Conservation (phyloP, 345 rosid genomes). For the Populus nigra region DNA sequence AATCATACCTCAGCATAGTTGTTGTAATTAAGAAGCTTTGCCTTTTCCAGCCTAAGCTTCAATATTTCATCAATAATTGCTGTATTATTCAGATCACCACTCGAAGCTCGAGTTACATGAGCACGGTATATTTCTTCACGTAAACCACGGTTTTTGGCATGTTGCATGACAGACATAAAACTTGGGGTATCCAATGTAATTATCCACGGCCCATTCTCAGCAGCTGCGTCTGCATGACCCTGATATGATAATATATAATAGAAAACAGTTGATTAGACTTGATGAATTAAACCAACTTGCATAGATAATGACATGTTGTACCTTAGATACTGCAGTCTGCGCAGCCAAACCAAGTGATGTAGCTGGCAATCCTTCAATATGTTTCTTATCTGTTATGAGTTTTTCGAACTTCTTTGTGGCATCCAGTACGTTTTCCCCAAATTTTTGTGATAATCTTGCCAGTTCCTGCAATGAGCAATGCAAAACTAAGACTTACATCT, state of each 20-base stretch:
- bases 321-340: conserved; percentile 86
- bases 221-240: conserved; percentile 82
- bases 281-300: not conserved
- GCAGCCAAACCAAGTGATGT: conserved; percentile 89
- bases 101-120: conserved; percentile 63
- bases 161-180: conserved; percentile 78
- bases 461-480: conserved; percentile 53
- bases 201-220: conserved; percentile 85
- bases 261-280: not conserved
- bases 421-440: conserved; percentile 82
- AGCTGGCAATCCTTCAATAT: conserved; percentile 87
- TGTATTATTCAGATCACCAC: conserved; percentile 78
- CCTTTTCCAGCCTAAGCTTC: conserved; percentile 76
- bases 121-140: conserved; percentile 86
- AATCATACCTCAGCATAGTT: conserved; percentile 79
- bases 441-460: conserved; percentile 70
- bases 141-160: conserved; percentile 69
- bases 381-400: conserved; percentile 70
- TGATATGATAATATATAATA: conserved; percentile 18
- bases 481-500: not conserved
- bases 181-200: conserved; percentile 82
- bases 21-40: conserved; percentile 72
- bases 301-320: conserved; percentile 22
- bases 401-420: conserved; percentile 91
- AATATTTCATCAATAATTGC: conserved; percentile 65